phyloP scores from a whole-genome alignment of 148 eudicot genomes.

The Camellia lanceoleosa region DNA sequence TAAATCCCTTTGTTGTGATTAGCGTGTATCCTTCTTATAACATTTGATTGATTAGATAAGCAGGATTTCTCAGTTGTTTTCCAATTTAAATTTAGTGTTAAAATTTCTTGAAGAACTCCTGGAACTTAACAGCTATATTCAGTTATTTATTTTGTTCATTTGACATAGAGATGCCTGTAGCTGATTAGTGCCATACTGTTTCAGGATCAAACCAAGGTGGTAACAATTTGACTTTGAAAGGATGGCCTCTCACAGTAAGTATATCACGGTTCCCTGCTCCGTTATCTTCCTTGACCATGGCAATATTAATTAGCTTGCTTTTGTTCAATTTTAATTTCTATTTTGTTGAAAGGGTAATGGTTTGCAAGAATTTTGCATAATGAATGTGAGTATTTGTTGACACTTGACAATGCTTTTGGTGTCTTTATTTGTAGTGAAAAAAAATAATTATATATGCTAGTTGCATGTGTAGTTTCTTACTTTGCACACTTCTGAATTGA shows the following conservation, averaged over 20 bases:
- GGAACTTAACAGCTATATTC: neutral
- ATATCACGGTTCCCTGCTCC: neutral
- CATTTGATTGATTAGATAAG: neutral
- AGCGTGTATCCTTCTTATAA: neutral
- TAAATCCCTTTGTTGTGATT: neutral
- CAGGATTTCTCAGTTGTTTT: neutral
- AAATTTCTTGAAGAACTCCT: neutral
- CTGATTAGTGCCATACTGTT: slow-evolving; percentile 27
- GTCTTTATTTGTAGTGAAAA: neutral
- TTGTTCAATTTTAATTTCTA: neutral
- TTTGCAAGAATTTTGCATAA: neutral
- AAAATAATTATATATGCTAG: neutral
- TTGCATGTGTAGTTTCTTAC: neutral
- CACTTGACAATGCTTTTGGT: neutral
- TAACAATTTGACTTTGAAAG: slow-evolving; percentile 66
- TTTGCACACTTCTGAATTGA: neutral
- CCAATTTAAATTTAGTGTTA: neutral
- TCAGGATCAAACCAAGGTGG: slow-evolving; percentile 66
- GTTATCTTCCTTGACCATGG: neutral
- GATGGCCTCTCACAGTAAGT: slow-evolving; percentile 86
- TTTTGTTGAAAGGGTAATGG: neutral
- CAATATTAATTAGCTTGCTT: neutral
- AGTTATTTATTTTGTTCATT: neutral
- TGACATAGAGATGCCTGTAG: slow-evolving; percentile 1
- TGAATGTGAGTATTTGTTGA: neutral